Evolutionary conservation across 805 yeast species (phyloP).

Genomic region (Lipomyces orientalis): DNA sequence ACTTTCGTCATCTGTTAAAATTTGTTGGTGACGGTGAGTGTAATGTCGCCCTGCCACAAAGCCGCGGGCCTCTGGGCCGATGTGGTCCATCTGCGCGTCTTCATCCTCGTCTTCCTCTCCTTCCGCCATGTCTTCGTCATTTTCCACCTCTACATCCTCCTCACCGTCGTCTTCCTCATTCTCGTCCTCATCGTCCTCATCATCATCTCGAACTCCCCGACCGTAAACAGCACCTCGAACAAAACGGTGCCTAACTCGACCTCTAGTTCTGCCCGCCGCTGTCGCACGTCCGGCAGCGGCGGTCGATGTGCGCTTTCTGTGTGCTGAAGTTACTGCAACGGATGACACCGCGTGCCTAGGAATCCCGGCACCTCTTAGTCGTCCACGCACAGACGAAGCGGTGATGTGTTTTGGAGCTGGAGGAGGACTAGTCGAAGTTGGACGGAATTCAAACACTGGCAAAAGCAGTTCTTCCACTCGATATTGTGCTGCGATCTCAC

Average conservation of each 20-base stretch:
- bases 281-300: slow-evolving; percentile 15
- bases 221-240: slow-evolving; percentile 1
- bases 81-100: slow-evolving; percentile 17
- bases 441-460: slow-evolving; percentile 68
- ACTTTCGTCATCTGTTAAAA: slow-evolving; percentile 35
- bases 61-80: slow-evolving; percentile 18
- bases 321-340: not conserved
- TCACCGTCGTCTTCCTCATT: slow-evolving; percentile 29
- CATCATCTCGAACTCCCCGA: slow-evolving; percentile 15
- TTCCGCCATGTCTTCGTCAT: slow-evolving; percentile 7
- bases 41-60: not conserved
- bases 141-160: slow-evolving; percentile 13
- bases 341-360: slow-evolving; percentile 20
- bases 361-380: slow-evolving; percentile 22
- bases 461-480: slow-evolving; percentile 65
- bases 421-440: slow-evolving; percentile 65
- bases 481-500: slow-evolving; percentile 66
- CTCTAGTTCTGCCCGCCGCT: slow-evolving; percentile 30
- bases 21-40: slow-evolving; percentile 34
- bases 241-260: slow-evolving; percentile 15
- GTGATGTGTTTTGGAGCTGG: slow-evolving; percentile 61
- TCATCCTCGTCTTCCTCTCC: slow-evolving; percentile 26
- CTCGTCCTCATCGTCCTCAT: slow-evolving; percentile 25
- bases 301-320: slow-evolving; percentile 13
- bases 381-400: slow-evolving; percentile 38